Conservation (phyloP, 345 rosid genomes). For the Gossypioides kirkii region DNA sequence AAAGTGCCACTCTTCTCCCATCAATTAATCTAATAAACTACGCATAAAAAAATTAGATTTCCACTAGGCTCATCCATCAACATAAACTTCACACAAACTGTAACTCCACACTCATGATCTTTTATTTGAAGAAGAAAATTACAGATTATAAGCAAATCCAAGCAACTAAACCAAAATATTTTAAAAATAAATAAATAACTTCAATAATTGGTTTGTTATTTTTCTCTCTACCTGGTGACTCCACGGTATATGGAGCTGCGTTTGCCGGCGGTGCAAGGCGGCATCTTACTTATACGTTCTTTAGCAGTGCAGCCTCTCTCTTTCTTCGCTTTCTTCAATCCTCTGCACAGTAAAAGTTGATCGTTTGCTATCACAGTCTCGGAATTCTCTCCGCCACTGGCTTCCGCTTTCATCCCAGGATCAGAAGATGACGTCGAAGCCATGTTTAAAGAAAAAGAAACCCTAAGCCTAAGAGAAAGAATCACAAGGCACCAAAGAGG, state of each 20-base stretch:
- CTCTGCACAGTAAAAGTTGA: conserved; percentile 73
- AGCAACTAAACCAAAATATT: neutral
- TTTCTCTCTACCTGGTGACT: conserved; percentile 67
- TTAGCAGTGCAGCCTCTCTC: conserved; percentile 98
- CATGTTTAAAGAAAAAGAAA: conserved; percentile 28
- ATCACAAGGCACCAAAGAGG: conserved; percentile 13
- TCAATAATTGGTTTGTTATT: neutral
- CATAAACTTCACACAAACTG: neutral
- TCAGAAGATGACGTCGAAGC: conserved; percentile 79
- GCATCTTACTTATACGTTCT: conserved; percentile 98
- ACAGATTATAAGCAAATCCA: neutral
- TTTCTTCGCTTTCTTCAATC: conserved; percentile 85
- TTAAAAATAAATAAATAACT: neutral
- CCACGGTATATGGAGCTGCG: conserved; percentile 99
- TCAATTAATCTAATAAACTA: conserved; percentile 1
- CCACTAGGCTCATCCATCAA: conserved; percentile 1
- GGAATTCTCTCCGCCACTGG: conserved; percentile 48
- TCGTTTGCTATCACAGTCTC: conserved; percentile 74
- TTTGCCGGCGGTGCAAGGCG: conserved; percentile 96
- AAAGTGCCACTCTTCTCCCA: neutral
- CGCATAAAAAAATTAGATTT: neutral
- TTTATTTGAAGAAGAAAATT: neutral
- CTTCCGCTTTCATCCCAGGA: conserved; percentile 70
- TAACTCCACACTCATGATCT: neutral
- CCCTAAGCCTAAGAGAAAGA: conserved; percentile 34